These are phyloP conservation scores for Pyracantha coccinea DNA, from an alignment of 331 rosid genomes.

Conservation along the genomic window DNA sequence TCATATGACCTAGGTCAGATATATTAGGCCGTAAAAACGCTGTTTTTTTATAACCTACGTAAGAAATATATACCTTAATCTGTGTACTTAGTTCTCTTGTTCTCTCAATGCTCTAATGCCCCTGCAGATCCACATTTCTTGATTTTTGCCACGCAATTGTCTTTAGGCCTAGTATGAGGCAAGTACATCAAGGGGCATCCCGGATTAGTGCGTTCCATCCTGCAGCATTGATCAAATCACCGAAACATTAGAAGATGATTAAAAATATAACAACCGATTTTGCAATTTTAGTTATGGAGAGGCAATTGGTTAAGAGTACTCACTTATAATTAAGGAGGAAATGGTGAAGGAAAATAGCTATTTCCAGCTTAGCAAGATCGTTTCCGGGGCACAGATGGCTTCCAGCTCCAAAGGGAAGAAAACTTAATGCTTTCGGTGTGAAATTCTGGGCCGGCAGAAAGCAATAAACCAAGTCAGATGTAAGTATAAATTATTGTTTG, in stretches of 20 bases:
- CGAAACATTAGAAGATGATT: not conserved
- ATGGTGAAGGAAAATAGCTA: conserved; percentile 68
- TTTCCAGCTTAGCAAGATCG: conserved; percentile 88
- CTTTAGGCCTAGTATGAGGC: conserved; percentile 70
- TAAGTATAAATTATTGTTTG: not conserved
- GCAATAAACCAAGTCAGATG: not conserved
- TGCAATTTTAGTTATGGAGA: not conserved
- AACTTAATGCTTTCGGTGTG: conserved; percentile 54
- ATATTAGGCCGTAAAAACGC: not conserved
- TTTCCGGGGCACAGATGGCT: conserved; percentile 78
- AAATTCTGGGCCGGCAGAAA: conserved; percentile 21
- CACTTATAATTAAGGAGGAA: conserved; percentile 58
- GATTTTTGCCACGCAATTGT: conserved; percentile 66
- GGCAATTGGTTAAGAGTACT: conserved; percentile 11
- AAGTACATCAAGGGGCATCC: conserved; percentile 42
- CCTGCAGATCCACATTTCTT: conserved; percentile 15
- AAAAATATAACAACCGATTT: not conserved
- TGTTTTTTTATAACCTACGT: not conserved
- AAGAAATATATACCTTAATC: not conserved
- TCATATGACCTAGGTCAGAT: not conserved
- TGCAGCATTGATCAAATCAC: conserved; percentile 10
- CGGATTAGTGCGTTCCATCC: conserved; percentile 55
- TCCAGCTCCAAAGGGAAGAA: conserved; percentile 91
- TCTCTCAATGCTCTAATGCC: not conserved
- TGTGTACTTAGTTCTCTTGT: not conserved